A percentile compares a stretch with the other conserved stretches of the same genome.
phyloP scores from a whole-genome alignment of 345 rosid genomes.

The Salix suchowensis region DNA sequence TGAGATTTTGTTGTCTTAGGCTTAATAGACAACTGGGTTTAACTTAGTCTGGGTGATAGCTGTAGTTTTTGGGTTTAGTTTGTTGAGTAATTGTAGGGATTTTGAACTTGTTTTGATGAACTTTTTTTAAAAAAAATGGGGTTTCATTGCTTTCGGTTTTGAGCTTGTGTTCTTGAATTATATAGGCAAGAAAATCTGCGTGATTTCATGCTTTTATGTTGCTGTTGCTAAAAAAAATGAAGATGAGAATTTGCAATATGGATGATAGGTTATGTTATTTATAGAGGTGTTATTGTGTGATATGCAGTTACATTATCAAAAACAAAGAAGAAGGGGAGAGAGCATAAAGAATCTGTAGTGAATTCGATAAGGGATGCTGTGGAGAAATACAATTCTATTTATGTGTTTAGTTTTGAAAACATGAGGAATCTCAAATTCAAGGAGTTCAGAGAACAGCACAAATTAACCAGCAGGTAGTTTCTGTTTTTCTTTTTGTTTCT shows the following conservation, averaged over 20 bases:
- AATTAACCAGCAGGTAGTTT: slow-evolving; percentile 62
- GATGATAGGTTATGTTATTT: background rate
- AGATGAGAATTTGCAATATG: background rate
- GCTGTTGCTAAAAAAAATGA: background rate
- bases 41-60: too few species aligned
- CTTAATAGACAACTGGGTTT: too few species aligned
- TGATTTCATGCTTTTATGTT: background rate
- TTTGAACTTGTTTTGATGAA: background rate
- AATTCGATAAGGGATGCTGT: slow-evolving; percentile 67
- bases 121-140: background rate
- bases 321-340: slow-evolving; percentile 95
- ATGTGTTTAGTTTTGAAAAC: slow-evolving; percentile 85
- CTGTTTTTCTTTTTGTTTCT: background rate
- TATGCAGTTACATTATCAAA: slow-evolving; percentile 80
- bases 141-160: background rate
- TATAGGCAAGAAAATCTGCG: background rate
- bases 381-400: slow-evolving; percentile 52
- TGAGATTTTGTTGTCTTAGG: background rate
- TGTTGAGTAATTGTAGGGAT: background rate
- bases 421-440: slow-evolving; percentile 94
- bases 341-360: slow-evolving; percentile 68
- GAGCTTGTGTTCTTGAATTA: background rate
- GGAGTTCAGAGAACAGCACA: slow-evolving; percentile 87
- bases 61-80: background rate
- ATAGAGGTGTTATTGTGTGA: background rate